Evolutionary conservation across 345 rosid species (phyloP).

Genomic region (Moricandia arvensis): DNA sequence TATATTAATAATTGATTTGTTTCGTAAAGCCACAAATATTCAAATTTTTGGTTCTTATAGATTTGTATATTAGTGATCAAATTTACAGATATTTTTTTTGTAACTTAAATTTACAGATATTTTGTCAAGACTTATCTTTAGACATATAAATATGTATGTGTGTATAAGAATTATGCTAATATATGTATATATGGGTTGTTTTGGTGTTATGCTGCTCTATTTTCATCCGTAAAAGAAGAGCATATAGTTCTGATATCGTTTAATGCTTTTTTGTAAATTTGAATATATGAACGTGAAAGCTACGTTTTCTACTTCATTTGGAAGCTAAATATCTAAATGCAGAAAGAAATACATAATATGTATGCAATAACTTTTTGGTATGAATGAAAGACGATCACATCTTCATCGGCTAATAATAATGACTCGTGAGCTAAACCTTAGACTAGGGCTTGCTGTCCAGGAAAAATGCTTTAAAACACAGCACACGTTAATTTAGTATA

Average conservation of each 20-base stretch:
- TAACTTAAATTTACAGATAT: no score
- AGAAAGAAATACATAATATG: constrained; percentile 4
- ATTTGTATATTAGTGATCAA: no score
- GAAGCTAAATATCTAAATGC: not conserved
- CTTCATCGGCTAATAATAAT: constrained; percentile 34
- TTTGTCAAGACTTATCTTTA: not conserved
- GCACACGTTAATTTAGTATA: not conserved
- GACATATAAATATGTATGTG: not conserved
- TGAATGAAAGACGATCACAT: constrained; percentile 24
- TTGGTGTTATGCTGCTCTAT: not conserved
- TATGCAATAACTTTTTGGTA: constrained; percentile 11
- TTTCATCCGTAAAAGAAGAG: not conserved
- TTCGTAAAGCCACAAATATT: no score
- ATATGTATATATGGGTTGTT: not conserved
- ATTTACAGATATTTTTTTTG: no score
- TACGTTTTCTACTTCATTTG: constrained; percentile 9
- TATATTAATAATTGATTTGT: no score
- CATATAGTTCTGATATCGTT: not conserved
- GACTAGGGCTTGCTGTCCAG: constrained; percentile 28
- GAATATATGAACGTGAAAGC: not conserved
- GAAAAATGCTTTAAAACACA: not conserved
- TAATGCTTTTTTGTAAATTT: not conserved
- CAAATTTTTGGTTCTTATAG: no score
- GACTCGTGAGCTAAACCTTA: constrained; percentile 42
- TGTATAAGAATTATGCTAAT: not conserved